Evolutionary conservation across 768 basidiomycete species (phyloP).

Genomic region (Gautieria morchelliformis): DNA sequence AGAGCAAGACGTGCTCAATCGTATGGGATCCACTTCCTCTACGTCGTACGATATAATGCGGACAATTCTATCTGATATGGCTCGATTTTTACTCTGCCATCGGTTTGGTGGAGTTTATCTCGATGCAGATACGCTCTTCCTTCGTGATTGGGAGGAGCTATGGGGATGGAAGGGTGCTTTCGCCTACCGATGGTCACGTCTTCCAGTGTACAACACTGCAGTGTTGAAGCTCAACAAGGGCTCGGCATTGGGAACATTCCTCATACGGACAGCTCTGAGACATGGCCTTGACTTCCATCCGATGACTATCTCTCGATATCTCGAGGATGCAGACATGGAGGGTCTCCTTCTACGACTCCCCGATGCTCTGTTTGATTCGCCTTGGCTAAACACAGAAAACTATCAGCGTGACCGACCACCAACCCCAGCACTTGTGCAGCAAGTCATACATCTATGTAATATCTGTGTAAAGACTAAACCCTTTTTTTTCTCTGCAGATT

Average conservation of each 20-base stretch:
- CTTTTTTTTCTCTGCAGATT: conserved; percentile 42
- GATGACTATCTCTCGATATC: conserved; percentile 86
- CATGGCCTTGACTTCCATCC: conserved; percentile 98
- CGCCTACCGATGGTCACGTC: conserved; percentile 91
- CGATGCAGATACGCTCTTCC: conserved; percentile 90
- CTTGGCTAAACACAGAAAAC: conserved; percentile 93
- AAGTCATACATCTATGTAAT: conserved; percentile 13
- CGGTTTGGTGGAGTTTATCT: conserved; percentile 95
- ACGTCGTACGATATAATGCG: conserved; percentile 84
- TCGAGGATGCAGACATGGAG: conserved; percentile 81
- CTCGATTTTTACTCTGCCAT: conserved; percentile 93
- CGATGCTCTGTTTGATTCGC: conserved; percentile 93
- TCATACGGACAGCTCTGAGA: conserved; percentile 90
- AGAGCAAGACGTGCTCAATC: conserved; percentile 52
- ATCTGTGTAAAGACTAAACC: conserved; percentile 3
- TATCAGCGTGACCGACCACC: conserved; percentile 90
- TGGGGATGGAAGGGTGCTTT: conserved; percentile 97
- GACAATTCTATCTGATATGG: conserved; percentile 94
- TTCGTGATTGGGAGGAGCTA: conserved; percentile 97
- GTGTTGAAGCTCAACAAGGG: conserved; percentile 90
- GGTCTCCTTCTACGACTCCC: conserved; percentile 79
- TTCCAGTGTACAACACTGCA: conserved; percentile 93
- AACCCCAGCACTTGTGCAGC: conserved; percentile 83
- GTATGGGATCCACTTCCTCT: conserved; percentile 82
- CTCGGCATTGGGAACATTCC: conserved; percentile 84